A percentile compares a stretch with the other conserved stretches of the same genome.
These are phyloP conservation scores for Rheum nobile DNA, from an alignment of 148 eudicot species.

Conservation along the genomic window DNA sequence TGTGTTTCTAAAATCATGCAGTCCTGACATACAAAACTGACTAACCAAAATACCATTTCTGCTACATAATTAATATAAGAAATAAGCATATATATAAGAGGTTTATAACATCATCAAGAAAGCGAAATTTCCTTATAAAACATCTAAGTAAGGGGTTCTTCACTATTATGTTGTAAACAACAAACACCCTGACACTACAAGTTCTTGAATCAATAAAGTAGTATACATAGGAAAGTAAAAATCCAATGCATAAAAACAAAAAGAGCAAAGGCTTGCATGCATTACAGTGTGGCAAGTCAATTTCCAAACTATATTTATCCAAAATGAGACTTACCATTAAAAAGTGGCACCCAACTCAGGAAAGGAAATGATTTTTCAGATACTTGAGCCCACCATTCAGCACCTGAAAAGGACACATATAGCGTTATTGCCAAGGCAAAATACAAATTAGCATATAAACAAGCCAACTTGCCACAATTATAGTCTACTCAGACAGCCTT, in stretches of 20 bases:
- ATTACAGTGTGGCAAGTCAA: background rate
- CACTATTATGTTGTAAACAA: background rate
- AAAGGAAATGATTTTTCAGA: constrained; percentile 68
- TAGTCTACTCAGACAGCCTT: background rate
- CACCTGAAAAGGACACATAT: constrained; percentile 36
- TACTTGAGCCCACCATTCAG: constrained; percentile 91
- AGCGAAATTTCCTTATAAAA: background rate
- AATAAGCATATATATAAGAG: background rate
- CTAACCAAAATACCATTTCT: background rate
- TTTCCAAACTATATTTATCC: background rate
- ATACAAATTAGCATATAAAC: background rate
- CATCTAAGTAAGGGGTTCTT: background rate
- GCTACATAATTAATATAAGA: background rate
- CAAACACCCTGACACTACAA: background rate
- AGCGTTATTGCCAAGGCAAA: background rate
- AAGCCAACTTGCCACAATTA: background rate
- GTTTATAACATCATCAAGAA: background rate
- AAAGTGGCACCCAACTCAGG: constrained; percentile 71
- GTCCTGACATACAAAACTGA: background rate
- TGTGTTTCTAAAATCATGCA: background rate
- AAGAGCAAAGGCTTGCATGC: background rate
- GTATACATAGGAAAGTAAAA: background rate
- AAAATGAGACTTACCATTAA: constrained; percentile 41
- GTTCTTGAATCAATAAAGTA: background rate
- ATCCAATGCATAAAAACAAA: background rate